A percentile compares a stretch with the other conserved stretches of the same genome.
Conservation (phyloP, 345 rosid genomes). For the Trapa bicornis region DNA sequence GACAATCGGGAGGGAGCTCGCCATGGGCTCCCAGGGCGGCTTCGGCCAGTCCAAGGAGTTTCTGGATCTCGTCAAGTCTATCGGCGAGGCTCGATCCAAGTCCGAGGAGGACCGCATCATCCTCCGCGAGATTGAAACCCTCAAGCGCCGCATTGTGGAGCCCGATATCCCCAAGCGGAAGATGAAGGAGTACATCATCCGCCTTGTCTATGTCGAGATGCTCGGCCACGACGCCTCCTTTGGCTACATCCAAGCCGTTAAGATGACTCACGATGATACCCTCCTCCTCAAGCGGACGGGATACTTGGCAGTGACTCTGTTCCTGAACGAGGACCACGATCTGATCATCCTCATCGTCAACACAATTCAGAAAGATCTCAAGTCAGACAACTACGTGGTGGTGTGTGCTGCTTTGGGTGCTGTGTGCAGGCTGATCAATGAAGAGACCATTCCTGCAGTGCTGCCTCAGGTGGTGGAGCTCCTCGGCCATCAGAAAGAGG, state of each 20-base stretch:
- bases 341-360: conserved; percentile 84
- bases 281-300: conserved; percentile 83
- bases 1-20: conserved; percentile 95
- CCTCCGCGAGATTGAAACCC: conserved; percentile 78
- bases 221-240: conserved; percentile 97
- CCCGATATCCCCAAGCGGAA: conserved; percentile 87
- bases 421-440: conserved; percentile 81
- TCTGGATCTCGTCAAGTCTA: conserved; percentile 89
- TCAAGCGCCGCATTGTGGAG: conserved; percentile 71
- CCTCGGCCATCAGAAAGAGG: conserved; percentile 70
- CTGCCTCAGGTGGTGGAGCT: conserved; percentile 83
- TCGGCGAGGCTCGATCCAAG: conserved; percentile 98
- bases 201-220: conserved; percentile 91
- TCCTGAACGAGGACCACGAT: conserved; percentile 90
- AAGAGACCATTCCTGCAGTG: conserved; percentile 97
- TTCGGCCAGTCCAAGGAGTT: conserved; percentile 92
- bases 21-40: conserved; percentile 97
- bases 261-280: conserved; percentile 92
- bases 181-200: conserved; percentile 88
- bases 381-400: conserved; percentile 71
- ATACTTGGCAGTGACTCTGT: conserved; percentile 84
- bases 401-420: conserved; percentile 93
- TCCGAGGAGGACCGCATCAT: conserved; percentile 97
- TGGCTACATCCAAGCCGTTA: conserved; percentile 95
- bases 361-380: conserved; percentile 95